Conservation (phyloP, 441 rosid species). For the Pelargonium fulgidum region DNA sequence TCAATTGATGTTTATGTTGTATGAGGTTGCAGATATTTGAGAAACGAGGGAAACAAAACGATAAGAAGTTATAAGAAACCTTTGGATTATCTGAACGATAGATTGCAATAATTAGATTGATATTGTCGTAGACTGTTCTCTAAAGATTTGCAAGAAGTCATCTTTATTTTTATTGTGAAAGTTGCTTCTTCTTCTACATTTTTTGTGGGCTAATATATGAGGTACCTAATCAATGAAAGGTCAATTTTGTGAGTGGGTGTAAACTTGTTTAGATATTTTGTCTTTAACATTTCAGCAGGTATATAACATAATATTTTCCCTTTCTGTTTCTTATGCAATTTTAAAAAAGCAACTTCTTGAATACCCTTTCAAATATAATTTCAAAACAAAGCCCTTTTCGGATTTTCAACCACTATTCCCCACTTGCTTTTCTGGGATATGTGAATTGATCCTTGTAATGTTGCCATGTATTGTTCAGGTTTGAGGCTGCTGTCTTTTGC, state of each 20-base stretch:
- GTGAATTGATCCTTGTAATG: background rate
- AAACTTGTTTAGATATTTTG: conserved; percentile 4
- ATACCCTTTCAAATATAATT: background rate
- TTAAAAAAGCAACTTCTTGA: background rate
- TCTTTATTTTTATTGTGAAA: background rate
- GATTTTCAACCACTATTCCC: too few species aligned
- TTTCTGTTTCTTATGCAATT: background rate
- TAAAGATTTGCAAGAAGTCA: background rate
- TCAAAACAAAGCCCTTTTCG: background rate
- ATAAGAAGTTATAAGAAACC: background rate
- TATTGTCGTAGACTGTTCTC: background rate
- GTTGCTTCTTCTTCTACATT: background rate
- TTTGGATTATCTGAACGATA: background rate
- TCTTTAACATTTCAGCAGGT: background rate
- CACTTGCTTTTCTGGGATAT: too few species aligned
- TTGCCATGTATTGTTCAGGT: background rate
- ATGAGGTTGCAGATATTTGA: background rate
- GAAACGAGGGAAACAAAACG: background rate
- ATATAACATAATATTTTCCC: background rate
- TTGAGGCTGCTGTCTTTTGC: background rate
- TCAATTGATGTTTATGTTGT: background rate
- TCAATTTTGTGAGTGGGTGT: background rate
- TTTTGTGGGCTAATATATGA: background rate
- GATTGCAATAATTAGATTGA: background rate
- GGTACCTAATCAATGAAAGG: background rate